Percentiles rank a stretch among this genome's conserved stretches.
phyloP scores from a whole-genome alignment of 2,329 filamentous ascomycete species.

The Trichoderma koningii region DNA sequence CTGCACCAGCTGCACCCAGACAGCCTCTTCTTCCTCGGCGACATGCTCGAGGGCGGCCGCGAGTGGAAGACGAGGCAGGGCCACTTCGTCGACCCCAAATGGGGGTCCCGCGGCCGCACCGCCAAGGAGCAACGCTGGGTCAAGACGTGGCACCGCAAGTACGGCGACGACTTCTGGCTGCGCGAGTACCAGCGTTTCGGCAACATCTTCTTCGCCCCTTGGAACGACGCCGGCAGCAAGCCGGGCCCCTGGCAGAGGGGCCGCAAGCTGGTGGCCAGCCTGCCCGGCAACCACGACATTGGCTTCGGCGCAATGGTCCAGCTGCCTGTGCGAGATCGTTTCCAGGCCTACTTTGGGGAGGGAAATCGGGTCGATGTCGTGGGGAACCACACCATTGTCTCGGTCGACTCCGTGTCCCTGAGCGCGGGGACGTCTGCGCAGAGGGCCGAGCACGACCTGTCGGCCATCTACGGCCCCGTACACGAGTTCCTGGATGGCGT shows the following conservation, averaged over 20 bases:
- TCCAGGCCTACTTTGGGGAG: slow-evolving; percentile 85
- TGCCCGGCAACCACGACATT: slow-evolving; percentile 94
- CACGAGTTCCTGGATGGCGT: slow-evolving; percentile 74
- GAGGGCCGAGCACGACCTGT: slow-evolving; percentile 54
- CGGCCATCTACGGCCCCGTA: slow-evolving; percentile 72
- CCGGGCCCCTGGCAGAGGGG: slow-evolving; percentile 63
- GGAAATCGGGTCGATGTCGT: slow-evolving; percentile 89
- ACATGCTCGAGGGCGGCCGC: slow-evolving; percentile 91
- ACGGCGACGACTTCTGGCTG: slow-evolving; percentile 82
- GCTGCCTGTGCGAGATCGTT: slow-evolving; percentile 75
- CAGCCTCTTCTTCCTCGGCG: slow-evolving; percentile 86
- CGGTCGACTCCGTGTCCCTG: slow-evolving; percentile 83
- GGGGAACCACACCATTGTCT: slow-evolving; percentile 94
- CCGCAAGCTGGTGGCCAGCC: slow-evolving; percentile 76
- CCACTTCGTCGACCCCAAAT: slow-evolving; percentile 60
- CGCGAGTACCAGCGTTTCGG: slow-evolving; percentile 83
- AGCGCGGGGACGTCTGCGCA: slow-evolving; percentile 66
- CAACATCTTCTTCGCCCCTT: slow-evolving; percentile 77
- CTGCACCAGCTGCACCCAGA: slow-evolving; percentile 79
- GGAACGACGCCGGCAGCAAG: slow-evolving; percentile 58
- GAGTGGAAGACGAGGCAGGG: slow-evolving; percentile 82
- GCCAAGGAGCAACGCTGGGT: slow-evolving; percentile 56
- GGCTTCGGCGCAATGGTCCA: slow-evolving; percentile 89
- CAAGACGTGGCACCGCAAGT: slow-evolving; percentile 70
- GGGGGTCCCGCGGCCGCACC: slow-evolving; percentile 54